Percentiles rank a stretch among this genome's conserved stretches.
Evolutionary conservation across 1,139 yeast species (phyloP).

Genomic region (Candida sojae): DNA sequence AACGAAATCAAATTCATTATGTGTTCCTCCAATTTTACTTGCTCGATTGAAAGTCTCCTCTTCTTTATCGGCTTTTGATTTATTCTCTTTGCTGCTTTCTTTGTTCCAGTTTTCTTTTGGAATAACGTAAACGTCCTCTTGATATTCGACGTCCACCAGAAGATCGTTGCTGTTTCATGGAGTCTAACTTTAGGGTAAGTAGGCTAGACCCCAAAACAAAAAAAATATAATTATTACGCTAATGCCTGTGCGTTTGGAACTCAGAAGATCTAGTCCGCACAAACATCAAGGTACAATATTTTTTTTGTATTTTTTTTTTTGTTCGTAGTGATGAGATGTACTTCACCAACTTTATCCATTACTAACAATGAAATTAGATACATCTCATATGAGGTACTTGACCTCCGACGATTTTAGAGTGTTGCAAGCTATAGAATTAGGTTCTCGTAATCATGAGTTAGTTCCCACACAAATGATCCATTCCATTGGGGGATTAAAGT

Average conservation of each 20-base stretch:
- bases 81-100: not conserved
- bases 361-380: constrained; percentile 76
- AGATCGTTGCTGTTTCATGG: not conserved
- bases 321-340: not conserved
- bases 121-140: not conserved
- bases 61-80: not conserved
- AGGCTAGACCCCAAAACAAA: not conserved
- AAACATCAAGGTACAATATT: too few species aligned
- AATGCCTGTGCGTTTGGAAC: too few species aligned
- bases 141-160: not conserved
- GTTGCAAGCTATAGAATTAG: constrained; percentile 85
- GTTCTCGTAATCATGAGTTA: constrained; percentile 89
- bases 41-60: not conserved
- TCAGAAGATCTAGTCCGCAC: too few species aligned
- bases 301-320: not conserved
- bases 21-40: constrained; percentile 8
- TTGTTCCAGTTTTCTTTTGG: not conserved
- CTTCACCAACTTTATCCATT: not conserved
- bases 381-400: constrained; percentile 89
- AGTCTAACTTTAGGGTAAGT: not conserved
- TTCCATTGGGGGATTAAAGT: constrained; percentile 74
- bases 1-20: constrained; percentile 12
- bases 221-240: not conserved
- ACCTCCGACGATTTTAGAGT: constrained; percentile 90
- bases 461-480: constrained; percentile 89